These are phyloP conservation scores for Exserohilum turcica DNA, from an alignment of 2,329 filamentous ascomycete genomes.

Conservation along the genomic window DNA sequence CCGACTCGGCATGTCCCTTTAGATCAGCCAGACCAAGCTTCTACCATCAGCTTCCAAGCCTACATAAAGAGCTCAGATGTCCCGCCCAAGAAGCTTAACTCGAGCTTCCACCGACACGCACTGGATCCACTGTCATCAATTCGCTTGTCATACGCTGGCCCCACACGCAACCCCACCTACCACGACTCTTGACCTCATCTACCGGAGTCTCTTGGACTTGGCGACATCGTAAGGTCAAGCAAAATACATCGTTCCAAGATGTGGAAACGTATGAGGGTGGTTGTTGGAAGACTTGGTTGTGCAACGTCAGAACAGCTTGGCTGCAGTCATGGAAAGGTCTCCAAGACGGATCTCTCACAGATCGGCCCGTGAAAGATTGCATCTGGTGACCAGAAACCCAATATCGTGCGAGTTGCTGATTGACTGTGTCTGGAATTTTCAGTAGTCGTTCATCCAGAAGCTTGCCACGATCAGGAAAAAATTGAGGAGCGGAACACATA, in stretches of 20 bases:
- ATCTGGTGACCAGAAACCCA: constrained; percentile 22
- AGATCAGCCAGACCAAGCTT: constrained; percentile 11
- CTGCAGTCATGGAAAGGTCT: constrained; percentile 2
- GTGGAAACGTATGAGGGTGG: not conserved
- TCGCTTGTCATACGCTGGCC: constrained; percentile 22
- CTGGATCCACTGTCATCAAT: constrained; percentile 10
- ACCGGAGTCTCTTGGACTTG: constrained; percentile 25
- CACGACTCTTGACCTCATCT: constrained; percentile 24
- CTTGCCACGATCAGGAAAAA: not conserved
- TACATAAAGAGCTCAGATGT: constrained; percentile 27
- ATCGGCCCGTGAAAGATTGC: constrained; percentile 23
- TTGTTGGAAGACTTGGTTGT: constrained; percentile 12
- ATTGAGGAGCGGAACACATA: not conserved
- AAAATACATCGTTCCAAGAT: constrained; percentile 11
- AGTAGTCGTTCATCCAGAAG: not conserved
- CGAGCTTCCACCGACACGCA: constrained; percentile 3
- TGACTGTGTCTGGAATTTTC: not conserved
- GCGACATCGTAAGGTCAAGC: constrained; percentile 12
- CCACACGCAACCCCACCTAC: constrained; percentile 15
- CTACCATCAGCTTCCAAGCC: constrained; percentile 17
- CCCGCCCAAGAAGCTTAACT: constrained; percentile 19
- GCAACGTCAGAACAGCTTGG: constrained; percentile 12
- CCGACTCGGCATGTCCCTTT: constrained; percentile 2
- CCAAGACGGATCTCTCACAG: constrained; percentile 21
- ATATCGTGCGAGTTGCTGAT: constrained; percentile 16